Evolutionary conservation across 1,284 basidiomycete species (phyloP).

Genomic region (Sporisorium exsertum): DNA sequence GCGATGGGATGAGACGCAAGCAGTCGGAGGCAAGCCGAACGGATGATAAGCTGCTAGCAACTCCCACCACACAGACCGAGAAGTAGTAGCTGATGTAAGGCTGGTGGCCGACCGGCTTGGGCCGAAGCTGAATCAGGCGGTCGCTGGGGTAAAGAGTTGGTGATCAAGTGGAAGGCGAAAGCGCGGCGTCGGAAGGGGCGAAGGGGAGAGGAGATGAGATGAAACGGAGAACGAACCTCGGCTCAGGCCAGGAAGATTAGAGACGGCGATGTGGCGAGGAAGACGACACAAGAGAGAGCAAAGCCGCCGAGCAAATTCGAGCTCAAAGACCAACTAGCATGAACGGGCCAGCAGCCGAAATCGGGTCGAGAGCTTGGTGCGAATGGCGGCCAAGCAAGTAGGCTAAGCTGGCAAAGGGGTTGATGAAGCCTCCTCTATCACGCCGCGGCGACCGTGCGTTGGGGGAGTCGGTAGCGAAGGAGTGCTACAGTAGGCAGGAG

Average conservation of each 20-base stretch:
- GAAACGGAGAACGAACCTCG: neutral
- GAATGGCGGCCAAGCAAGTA: no score
- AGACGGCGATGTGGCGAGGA: neutral
- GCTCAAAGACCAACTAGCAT: neutral
- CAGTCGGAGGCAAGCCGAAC: neutral
- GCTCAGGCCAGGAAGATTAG: neutral
- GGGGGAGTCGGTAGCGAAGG: no score
- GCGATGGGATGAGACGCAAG: neutral
- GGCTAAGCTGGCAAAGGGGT: no score
- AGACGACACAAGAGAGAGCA: no score
- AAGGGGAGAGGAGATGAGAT: neutral
- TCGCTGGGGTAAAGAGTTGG: neutral
- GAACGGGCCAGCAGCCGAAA: no score
- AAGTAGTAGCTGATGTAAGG: neutral
- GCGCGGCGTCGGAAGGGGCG: conserved; percentile 5
- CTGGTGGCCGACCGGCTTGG: neutral
- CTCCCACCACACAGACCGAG: neutral
- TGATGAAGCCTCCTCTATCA: no score
- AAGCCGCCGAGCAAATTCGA: no score
- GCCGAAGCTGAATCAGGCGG: neutral
- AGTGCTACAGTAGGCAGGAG: no score
- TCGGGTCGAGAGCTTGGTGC: no score
- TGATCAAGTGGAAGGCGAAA: neutral
- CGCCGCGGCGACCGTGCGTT: no score
- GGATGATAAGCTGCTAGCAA: neutral